Percentiles rank a stretch among this genome's conserved stretches.
phyloP scores from a whole-genome alignment of 345 rosid species.

The Litchi chinensis region DNA sequence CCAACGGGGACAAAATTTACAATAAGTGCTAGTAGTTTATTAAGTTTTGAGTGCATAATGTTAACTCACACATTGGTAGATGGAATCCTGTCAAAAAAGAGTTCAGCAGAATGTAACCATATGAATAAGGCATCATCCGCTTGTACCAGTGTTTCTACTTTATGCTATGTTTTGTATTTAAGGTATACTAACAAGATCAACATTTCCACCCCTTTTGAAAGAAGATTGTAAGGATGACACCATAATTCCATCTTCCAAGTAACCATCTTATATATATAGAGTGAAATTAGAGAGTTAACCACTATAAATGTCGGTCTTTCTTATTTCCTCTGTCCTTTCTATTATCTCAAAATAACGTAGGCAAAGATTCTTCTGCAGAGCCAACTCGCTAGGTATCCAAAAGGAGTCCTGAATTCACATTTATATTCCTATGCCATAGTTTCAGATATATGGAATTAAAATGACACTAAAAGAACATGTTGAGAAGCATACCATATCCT shows the following conservation, averaged over 20 bases:
- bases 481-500: slow-evolving; percentile 65
- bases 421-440: neutral
- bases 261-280: too few relatives aligned
- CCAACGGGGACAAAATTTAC: neutral
- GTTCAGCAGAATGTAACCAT: too few relatives aligned
- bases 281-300: neutral
- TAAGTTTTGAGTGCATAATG: neutral
- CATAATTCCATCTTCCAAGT: slow-evolving; percentile 4
- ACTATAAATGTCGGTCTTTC: neutral
- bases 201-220: neutral
- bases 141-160: neutral
- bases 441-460: neutral
- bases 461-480: neutral
- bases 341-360: too few relatives aligned
- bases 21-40: neutral
- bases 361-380: neutral
- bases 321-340: too few relatives aligned
- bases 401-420: neutral
- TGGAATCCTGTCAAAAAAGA: too few relatives aligned
- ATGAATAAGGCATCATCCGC: too few relatives aligned
- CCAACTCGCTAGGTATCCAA: neutral
- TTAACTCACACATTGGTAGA: too few relatives aligned
- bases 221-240: neutral
- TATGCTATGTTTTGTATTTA: neutral
- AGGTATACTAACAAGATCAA: neutral